phyloP scores from a whole-genome alignment of 768 basidiomycete species.

The Termitomyces sp. region DNA sequence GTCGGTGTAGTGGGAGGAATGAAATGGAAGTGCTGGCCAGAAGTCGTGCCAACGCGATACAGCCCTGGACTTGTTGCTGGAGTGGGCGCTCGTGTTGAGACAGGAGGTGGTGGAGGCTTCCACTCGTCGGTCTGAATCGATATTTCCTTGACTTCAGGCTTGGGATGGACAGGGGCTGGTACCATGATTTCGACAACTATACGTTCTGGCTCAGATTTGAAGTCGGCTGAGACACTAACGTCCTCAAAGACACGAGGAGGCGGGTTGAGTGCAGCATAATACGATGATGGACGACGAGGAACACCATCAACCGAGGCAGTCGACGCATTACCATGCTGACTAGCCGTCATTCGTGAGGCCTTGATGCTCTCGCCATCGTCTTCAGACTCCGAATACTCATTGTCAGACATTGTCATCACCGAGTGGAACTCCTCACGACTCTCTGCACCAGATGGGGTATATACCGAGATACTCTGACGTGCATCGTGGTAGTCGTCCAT shows the following conservation, averaged over 20 bases:
- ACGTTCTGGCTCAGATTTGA: constrained; percentile 31
- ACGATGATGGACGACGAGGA: constrained; percentile 27
- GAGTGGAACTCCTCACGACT: constrained; percentile 77
- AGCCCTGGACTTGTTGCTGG: constrained; percentile 32
- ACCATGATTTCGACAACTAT: constrained; percentile 20
- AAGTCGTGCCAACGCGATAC: constrained; percentile 48
- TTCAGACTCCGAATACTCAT: constrained; percentile 53
- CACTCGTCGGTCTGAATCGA: constrained; percentile 79
- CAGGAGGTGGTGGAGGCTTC: constrained; percentile 40
- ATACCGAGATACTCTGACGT: constrained; percentile 59
- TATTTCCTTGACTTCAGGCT: constrained; percentile 66
- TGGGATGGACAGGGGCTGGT: constrained; percentile 35
- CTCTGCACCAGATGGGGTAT: constrained; percentile 47
- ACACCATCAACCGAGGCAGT: constrained; percentile 21
- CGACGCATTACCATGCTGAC: constrained; percentile 23
- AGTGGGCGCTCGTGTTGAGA: constrained; percentile 25
- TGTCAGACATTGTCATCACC: constrained; percentile 64
- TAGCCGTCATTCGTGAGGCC: constrained; percentile 43
- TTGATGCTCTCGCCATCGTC: constrained; percentile 73
- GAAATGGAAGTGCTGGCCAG: constrained; percentile 60
- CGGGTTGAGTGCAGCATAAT: constrained; percentile 20
- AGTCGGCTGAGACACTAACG: constrained; percentile 33
- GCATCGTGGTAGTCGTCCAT: constrained; percentile 78
- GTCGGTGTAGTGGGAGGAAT: constrained; percentile 45
- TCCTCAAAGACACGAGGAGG: constrained; percentile 47